Base-by-base conservation (phyloP, 1,284 basidiomycete species). In the Ceraceosorus bombacis region DNA sequence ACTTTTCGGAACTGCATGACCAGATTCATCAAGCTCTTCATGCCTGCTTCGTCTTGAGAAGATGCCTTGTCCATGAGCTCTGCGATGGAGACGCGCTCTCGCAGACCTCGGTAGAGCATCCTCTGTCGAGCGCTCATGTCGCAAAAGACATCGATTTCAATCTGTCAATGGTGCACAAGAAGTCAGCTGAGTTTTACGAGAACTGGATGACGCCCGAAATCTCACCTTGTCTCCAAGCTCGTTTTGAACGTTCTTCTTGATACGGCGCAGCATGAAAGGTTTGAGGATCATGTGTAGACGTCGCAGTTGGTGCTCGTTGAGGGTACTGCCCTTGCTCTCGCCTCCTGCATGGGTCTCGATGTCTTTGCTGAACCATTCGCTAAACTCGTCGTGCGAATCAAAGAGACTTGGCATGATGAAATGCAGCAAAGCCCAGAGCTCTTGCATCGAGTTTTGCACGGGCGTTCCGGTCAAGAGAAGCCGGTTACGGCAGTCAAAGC, bases 1-100 rank as follows among this genome's bases (percentile, higher is more conserved):
- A 97, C 91, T 82, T 99, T 99, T 69, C 95, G 87, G 83, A 98
- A 98, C 79, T 99, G 95, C 95, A 99, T 99, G 66, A 98, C 94
- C 65, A 99, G 83, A 80, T 98, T 99, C 94, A 98, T 97, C 60
- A 99, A 81, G 27, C 90, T 90, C 63, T 90, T 85, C 54, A 91
- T 88, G 48, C 89, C 90, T 68, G 91, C 90, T 38, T 86, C 89
- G 72, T 97, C 90, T 40, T 88, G 77, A 67, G 88, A 89, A 17
- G 88, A 86, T 10, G 94, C 93, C 77, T 94, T 91, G 72, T 90
- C 89, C 60, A 99, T 82, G 48, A 99, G 85, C 74, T 98, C 95
- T 12, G 90, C 86, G 55, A 98, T 88, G 53, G 94, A 97, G 46
- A 97, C 90, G 73, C 95, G 92, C 53, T 89, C 87, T 36, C 93